Conservation (phyloP, 768 basidiomycete genomes). For the Phanerodontia chrysosporium region DNA sequence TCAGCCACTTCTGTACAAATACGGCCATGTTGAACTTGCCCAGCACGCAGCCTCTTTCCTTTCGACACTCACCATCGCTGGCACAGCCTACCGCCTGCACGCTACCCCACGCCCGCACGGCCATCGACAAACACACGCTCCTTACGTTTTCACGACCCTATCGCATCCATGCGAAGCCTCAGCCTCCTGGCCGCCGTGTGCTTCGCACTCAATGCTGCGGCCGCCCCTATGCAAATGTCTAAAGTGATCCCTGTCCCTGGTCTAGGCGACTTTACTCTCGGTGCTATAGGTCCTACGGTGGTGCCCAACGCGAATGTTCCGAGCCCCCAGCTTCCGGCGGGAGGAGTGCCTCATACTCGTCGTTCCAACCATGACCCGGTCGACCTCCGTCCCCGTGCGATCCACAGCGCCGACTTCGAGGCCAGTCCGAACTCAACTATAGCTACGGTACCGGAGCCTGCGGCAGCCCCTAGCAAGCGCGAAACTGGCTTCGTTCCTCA, state of each 20-base stretch:
- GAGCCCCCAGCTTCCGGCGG: not conserved
- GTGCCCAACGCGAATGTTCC: constrained; percentile 12
- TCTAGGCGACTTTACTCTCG: constrained; percentile 10
- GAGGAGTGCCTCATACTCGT: not conserved
- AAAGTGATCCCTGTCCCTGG: constrained; percentile 8
- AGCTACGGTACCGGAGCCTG: not conserved
- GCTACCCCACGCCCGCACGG: constrained; percentile 12
- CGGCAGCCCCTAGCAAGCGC: not conserved
- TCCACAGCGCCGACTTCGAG: constrained; percentile 10
- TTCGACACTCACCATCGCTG: not conserved
- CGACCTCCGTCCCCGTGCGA: not conserved
- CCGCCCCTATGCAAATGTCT: constrained; percentile 13
- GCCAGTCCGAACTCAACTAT: constrained; percentile 8
- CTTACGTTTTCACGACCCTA: constrained; percentile 8
- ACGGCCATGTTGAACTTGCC: not conserved
- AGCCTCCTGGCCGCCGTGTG: constrained; percentile 11
- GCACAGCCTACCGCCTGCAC: constrained; percentile 10
- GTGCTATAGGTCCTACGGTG: constrained; percentile 10
- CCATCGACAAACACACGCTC: constrained; percentile 10
- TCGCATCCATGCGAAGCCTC: constrained; percentile 13
- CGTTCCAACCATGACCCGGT: not conserved
- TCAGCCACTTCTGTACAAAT: constrained; percentile 8
- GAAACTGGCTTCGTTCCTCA: too few relatives aligned
- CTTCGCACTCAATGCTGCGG: constrained; percentile 4
- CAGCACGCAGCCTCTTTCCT: constrained; percentile 1